Percentiles rank a stretch among this genome's conserved stretches.
phyloP scores from a whole-genome alignment of 441 rosid genomes.

The California macrophylla region DNA sequence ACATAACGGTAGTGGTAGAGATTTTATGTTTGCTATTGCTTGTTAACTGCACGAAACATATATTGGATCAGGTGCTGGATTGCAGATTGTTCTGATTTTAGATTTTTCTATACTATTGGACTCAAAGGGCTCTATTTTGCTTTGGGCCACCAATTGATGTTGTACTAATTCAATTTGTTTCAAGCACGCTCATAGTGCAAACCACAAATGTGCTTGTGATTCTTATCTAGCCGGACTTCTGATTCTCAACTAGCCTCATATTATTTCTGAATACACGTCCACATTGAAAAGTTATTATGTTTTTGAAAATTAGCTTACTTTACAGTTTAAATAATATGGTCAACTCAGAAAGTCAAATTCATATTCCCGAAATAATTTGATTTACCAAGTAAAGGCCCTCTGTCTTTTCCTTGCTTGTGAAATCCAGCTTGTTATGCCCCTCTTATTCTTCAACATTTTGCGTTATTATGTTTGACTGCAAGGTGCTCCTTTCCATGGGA shows the following conservation, averaged over 20 bases:
- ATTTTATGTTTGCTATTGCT: not conserved
- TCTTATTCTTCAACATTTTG: not conserved
- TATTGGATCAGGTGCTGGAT: not conserved
- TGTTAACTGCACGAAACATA: not conserved
- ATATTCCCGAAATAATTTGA: not conserved
- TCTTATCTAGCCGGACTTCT: too few species aligned
- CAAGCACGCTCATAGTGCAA: too few species aligned
- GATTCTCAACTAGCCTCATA: too few species aligned
- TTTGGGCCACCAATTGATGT: not conserved
- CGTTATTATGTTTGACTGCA: not conserved
- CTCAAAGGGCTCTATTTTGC: not conserved
- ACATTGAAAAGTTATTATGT: not conserved
- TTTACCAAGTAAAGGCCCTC: not conserved
- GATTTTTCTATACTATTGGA: not conserved
- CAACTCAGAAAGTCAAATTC: not conserved
- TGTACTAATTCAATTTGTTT: too few species aligned
- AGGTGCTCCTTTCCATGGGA: too few species aligned
- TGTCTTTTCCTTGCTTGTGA: not conserved
- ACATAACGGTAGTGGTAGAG: not conserved
- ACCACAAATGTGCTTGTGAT: too few species aligned
- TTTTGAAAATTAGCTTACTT: not conserved
- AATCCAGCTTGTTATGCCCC: not conserved
- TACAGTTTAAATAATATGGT: not conserved
- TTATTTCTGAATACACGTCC: too few species aligned
- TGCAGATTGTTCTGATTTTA: too few species aligned